Percentiles rank a stretch among this genome's conserved stretches.
Evolutionary conservation across 2,329 filamentous ascomycete species (phyloP).

Genomic region (Aspergillus fructus): DNA sequence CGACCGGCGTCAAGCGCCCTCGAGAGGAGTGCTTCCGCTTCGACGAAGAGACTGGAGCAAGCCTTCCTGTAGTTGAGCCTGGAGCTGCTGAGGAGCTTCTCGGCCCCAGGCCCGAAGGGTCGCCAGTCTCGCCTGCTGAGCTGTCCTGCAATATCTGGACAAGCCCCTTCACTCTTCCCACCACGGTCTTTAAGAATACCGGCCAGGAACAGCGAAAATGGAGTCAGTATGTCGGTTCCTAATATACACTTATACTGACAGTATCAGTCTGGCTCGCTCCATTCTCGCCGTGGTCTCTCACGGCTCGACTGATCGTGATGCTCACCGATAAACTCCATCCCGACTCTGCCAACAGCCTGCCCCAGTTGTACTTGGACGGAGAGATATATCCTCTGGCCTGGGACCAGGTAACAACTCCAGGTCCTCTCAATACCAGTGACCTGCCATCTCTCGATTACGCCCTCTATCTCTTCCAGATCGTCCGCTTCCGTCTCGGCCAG

Average conservation of each 20-base stretch:
- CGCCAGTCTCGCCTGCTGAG: background rate
- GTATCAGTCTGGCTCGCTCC: slow-evolving; percentile 13
- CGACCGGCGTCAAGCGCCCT: background rate
- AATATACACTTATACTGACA: background rate
- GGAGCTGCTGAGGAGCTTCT: background rate
- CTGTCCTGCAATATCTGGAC: slow-evolving; percentile 16
- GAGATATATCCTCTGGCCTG: slow-evolving; percentile 30
- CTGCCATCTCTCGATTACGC: slow-evolving; percentile 54
- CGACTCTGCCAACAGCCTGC: slow-evolving; percentile 28
- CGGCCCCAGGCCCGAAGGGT: background rate
- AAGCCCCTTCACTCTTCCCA: slow-evolving; percentile 20
- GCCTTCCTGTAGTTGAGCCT: too few relatives aligned
- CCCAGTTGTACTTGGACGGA: slow-evolving; percentile 21
- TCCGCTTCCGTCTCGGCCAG: slow-evolving; percentile 57
- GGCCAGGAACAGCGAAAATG: slow-evolving; percentile 28
- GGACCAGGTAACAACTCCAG: slow-evolving; percentile 21
- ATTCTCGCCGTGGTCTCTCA: slow-evolving; percentile 25
- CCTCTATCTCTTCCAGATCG: slow-evolving; percentile 54
- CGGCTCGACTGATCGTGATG: slow-evolving; percentile 22
- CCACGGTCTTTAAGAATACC: slow-evolving; percentile 16
- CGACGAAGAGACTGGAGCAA: background rate
- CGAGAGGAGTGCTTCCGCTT: background rate
- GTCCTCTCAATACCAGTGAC: slow-evolving; percentile 27
- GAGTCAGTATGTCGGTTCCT: slow-evolving; percentile 28
- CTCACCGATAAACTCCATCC: slow-evolving; percentile 21